Evolutionary conservation across 176 grass and related monocot species (phyloP), one percentile per base, ranked within the genome.

Genomic region (Bolboschoenus planiculmis): DNA sequence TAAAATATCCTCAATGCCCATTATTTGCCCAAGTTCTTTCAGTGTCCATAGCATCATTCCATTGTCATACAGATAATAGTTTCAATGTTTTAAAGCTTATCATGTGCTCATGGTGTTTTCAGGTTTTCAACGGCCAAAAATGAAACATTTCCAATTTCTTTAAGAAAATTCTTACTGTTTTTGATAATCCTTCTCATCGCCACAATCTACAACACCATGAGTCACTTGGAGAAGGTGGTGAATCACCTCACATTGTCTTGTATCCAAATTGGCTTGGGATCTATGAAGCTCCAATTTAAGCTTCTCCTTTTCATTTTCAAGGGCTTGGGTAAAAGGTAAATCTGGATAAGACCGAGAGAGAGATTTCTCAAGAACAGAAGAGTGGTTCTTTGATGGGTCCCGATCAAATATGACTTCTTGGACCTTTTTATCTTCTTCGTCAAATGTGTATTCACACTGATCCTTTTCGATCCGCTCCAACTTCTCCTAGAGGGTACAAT

Each of bases 371-470:
- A 98, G 88, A 72, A 95, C 87, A 7, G 87, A 76, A 1, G 96
- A 84, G 78, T 91, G 86, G 85, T 93, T 93, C 21, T 47, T 87
- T 36, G 82, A 78, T 58, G 85, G 84, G 37, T 98, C 96, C 47
- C 84, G 86, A 76, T 98, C 88, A 48, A 98, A 79, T 55, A 98
- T 79, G 80, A 85, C 91, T 79, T 93, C 85, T 78, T 98, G 96
- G 53, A 91, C 92, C 83, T 93, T 90, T 85, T 92, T 95, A 64
- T 98, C 96, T 76, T 98, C 96, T 84, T 98, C 90, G 1, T 98
- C 96, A 61, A 98, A 86, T 76, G 90, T 93, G 84, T 98, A 98
- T 83, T 98, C 96, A 47, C 92, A 87, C 54, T 93, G 92, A 85
- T 98, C 96, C 86, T 86, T 93, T 72, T 93, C 92, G 31, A 98